Evolutionary conservation across 202 grass and related monocot species (phyloP), one percentile per base, ranked within the genome.

Genomic region (Brachypodium distachyon): DNA sequence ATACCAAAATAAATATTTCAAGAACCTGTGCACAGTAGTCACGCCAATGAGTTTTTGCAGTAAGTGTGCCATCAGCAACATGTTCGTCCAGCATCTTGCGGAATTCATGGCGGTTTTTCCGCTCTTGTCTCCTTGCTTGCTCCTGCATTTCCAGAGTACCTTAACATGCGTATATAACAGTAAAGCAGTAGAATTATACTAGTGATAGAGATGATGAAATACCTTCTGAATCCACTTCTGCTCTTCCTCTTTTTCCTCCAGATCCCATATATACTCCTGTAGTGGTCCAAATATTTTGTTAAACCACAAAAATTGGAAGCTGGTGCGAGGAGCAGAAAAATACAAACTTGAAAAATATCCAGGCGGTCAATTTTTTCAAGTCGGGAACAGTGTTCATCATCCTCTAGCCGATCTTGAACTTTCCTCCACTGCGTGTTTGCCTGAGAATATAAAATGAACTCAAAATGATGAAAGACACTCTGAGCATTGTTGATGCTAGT

Each of bases 161-260:
- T 26, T 36, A 76, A 57, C 51, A 48, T 62, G 40, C 11, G 16
- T 58, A 28, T 54, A 27, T 57, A 58, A 48, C 28, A 63, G 13
- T 11, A 55, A 29, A 75, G 43, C 37, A 74, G 29, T 19, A 28
- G 16, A 36, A 16, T 6, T 56, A 42, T 23, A 64, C 9, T 77
- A 59, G 41, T 69, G 73, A 72, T 61, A 70, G 26, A 16, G 61
- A 61, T 32, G 28, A 73, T 26, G 61, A 22, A 58, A 70, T 72
- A 96, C 96, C 89, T 99, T 93, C 37, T 92, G 87, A 61, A 91
- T 84, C 70, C 84, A 78, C 75, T 78, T 95, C 38, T 95, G 87
- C 44, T 96, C 96, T 81, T 96, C 96, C 67, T 99, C 89, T 85
- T 96, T 89, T 85, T 83, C 96, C 78, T 96, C 92, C 39, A 99